Conservation (phyloP, 2,329 filamentous ascomycete species). For the Epicoccum sorghinum region DNA sequence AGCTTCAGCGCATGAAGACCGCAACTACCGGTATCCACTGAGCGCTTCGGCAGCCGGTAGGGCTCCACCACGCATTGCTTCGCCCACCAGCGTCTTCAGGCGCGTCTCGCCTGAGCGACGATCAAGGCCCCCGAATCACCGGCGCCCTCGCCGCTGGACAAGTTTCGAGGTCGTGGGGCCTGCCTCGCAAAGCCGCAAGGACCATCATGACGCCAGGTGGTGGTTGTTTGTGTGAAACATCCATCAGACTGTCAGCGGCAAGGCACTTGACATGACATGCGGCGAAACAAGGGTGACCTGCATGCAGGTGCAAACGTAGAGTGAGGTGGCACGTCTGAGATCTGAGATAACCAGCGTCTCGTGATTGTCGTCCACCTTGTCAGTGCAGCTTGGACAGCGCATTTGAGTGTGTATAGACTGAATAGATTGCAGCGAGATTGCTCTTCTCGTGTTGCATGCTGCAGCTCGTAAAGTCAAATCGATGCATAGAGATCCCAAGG, state of each 20-base stretch:
- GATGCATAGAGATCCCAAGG: background rate
- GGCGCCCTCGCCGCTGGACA: slow-evolving; percentile 6
- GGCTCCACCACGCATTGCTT: background rate
- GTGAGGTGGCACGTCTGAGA: background rate
- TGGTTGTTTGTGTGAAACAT: slow-evolving; percentile 35
- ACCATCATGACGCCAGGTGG: background rate
- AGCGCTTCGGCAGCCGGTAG: slow-evolving; percentile 4
- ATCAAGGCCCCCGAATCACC: slow-evolving; percentile 9
- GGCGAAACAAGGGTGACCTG: slow-evolving; percentile 10
- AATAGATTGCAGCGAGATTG: background rate
- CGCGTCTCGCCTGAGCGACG: background rate
- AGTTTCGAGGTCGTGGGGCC: slow-evolving; percentile 10
- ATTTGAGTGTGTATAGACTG: background rate
- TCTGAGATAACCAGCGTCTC: background rate
- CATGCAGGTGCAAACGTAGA: slow-evolving; percentile 1
- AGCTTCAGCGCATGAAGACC: background rate
- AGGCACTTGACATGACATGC: slow-evolving; percentile 15
- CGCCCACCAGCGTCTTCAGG: background rate
- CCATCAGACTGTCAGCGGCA: slow-evolving; percentile 22
- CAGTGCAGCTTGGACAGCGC: background rate
- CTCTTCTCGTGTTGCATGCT: slow-evolving; percentile 1
- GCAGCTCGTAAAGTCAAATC: background rate
- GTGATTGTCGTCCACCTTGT: background rate
- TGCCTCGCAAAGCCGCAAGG: background rate
- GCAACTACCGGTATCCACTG: background rate